Evolutionary conservation across 495 filamentous ascomycete species (phyloP), one percentile per base, ranked within the genome.

Genomic region (Ramalina intermedia): DNA sequence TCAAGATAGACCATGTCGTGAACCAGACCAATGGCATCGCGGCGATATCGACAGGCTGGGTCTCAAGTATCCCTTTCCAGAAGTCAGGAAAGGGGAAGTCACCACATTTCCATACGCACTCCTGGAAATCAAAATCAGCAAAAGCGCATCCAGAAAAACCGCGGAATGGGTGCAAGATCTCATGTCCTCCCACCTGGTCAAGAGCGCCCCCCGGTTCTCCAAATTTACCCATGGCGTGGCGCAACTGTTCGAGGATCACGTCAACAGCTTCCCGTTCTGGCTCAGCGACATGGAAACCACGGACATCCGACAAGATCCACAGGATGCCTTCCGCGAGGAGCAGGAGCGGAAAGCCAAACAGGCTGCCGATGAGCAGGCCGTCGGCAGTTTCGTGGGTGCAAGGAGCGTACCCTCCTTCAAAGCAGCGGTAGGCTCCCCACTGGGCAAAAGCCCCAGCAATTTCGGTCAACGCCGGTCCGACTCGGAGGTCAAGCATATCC

Each of bases 191-290:
- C 91, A 98, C 60, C 76, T 98, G 14, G 84, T 98, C 43, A 87
- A 91, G 63, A 79, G 84, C 44, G 81, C 82, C 3, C 85, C 89
- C 3, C 77, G 85, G 20, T 98, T 98, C 66, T 94, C 87, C 37
- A 98, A 98, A 60, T 96, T 96, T 58, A 84, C 90, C 18, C 91
- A 98, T 55, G 91, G 93, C 50, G 80, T 93, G 2, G 88, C 89
- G 12, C 77, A 80, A 36, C 70, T 96, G 7, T 96, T 95, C 58
- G 93, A 96, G 51, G 93, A 96, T 61, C 71, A 94, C 60, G 90
- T 98, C 63, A 96, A 96, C 66, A 86, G 74, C 49, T 80, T 98
- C 49, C 91, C 91, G 4, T 95, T 96, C 72, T 98, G 91, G 91
- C 76, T 96, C 3, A 75, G 80, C 50, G 84, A 89, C 46, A 68